Conservation (phyloP, 164 flowering plant genomes). For the Warburgia ugandensis region DNA sequence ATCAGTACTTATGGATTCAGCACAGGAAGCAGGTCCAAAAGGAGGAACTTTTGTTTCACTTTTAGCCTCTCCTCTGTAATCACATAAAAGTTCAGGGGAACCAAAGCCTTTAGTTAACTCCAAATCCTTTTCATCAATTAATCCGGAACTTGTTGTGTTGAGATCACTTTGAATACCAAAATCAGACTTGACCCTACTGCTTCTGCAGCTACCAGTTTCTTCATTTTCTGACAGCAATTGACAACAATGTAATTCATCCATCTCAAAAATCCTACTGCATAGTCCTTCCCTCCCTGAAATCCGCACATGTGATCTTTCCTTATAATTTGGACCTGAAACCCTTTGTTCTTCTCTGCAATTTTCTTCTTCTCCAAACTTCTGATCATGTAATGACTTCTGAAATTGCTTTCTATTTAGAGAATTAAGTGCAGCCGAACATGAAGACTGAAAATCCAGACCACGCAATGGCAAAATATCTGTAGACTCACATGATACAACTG, state of each 20-base stretch:
- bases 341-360: conserved; percentile 11
- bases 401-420: conserved; percentile 22
- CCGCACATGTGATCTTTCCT: conserved; percentile 37
- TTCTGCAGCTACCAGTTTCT: conserved; percentile 16
- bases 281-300: conserved; percentile 86
- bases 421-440: conserved; percentile 22
- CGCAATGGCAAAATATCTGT: conserved; percentile 18
- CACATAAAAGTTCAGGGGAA: conserved; percentile 19
- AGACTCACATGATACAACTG: conserved; percentile 24
- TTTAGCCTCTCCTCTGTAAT: conserved; percentile 15
- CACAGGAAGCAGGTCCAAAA: conserved; percentile 25
- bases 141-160: conserved; percentile 2
- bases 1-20: conserved; percentile 71
- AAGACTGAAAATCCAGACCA: conserved; percentile 39
- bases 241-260: conserved; percentile 74
- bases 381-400: conserved; percentile 22
- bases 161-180: conserved; percentile 11
- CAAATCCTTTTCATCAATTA: conserved; percentile 13
- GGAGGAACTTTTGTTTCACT: conserved; percentile 16
- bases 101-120: conserved; percentile 4
- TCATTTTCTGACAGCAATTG: conserved; percentile 70
- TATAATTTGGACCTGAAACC: conserved; percentile 28
- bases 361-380: not conserved
- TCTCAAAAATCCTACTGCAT: conserved; percentile 45
- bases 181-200: conserved; percentile 8